These are phyloP conservation scores for Russula emetica DNA, from an alignment of 768 basidiomycete species.

Conservation along the genomic window DNA sequence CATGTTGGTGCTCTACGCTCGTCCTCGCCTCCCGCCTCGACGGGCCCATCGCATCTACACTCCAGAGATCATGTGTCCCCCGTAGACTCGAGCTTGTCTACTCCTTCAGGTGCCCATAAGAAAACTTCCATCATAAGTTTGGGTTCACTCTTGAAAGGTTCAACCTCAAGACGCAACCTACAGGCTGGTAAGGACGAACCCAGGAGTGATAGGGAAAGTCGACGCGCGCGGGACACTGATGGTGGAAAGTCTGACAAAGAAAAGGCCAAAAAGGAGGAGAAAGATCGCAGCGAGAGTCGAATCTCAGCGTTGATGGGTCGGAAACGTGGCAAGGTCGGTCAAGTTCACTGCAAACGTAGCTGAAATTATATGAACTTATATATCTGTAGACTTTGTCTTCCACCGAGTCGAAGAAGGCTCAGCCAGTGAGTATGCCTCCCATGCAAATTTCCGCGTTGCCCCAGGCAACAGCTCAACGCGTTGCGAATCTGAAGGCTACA, in stretches of 20 bases:
- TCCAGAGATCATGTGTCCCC: slow-evolving; percentile 45
- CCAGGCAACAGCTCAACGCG: slow-evolving; percentile 74
- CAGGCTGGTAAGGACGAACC: slow-evolving; percentile 51
- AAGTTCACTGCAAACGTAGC: slow-evolving; percentile 28
- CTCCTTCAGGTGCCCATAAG: slow-evolving; percentile 58
- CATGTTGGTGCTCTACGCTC: slow-evolving; percentile 44
- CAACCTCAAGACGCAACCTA: slow-evolving; percentile 75
- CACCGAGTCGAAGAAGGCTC: slow-evolving; percentile 69
- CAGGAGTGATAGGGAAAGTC: slow-evolving; percentile 51
- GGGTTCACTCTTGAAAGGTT: slow-evolving; percentile 78
- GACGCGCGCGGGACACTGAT: slow-evolving; percentile 46
- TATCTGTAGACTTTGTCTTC: slow-evolving; percentile 71
- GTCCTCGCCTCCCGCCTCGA: slow-evolving; percentile 46
- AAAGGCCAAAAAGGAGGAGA: slow-evolving; percentile 65
- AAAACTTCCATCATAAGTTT: slow-evolving; percentile 81
- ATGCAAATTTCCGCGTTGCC: slow-evolving; percentile 88
- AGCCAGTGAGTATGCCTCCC: slow-evolving; percentile 73
- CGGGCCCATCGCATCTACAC: slow-evolving; percentile 40
- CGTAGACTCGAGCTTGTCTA: slow-evolving; percentile 50
- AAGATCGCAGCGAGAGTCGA: slow-evolving; percentile 85
- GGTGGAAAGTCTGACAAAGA: slow-evolving; percentile 51
- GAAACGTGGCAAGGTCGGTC: slow-evolving; percentile 80
- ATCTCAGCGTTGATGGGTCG: slow-evolving; percentile 85
- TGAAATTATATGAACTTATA: slow-evolving; percentile 13
- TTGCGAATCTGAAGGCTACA: slow-evolving; percentile 71